phyloP scores from a whole-genome alignment of 257 asterid species.

The Lycium ferocissimum region DNA sequence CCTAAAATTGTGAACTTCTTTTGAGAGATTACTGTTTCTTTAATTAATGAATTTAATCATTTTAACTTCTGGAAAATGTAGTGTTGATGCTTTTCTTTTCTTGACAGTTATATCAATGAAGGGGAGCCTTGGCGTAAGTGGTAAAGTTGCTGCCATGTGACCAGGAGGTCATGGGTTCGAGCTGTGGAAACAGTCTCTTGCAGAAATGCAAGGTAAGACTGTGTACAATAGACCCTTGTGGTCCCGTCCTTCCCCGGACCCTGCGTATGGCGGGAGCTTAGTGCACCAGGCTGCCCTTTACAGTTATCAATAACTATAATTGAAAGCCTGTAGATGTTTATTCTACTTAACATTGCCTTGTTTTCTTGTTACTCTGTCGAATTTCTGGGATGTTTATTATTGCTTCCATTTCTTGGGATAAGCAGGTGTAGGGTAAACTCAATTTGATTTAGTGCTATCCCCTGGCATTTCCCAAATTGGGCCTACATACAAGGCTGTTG shows the following conservation, averaged over 20 bases:
- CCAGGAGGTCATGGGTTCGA: too few species aligned
- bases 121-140: too few species aligned
- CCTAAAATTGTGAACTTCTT: neutral
- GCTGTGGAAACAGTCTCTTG: too few species aligned
- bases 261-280: too few species aligned
- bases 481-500: slow-evolving; percentile 62
- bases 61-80: neutral
- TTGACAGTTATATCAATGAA: too few species aligned
- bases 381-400: neutral
- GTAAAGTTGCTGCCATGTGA: too few species aligned
- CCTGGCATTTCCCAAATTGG: slow-evolving; percentile 77
- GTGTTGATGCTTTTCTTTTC: too few species aligned
- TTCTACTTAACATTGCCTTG: neutral
- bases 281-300: too few species aligned
- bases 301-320: neutral
- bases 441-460: slow-evolving; percentile 69
- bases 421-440: slow-evolving; percentile 71
- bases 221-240: too few species aligned
- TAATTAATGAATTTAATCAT: neutral
- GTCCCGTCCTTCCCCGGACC: too few species aligned
- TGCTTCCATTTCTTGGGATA: neutral
- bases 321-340: neutral
- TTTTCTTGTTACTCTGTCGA: neutral
- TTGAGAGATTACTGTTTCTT: neutral
- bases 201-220: too few species aligned